Base-by-base conservation (phyloP, 345 rosid genomes). In the Citrus cavaleriei region DNA sequence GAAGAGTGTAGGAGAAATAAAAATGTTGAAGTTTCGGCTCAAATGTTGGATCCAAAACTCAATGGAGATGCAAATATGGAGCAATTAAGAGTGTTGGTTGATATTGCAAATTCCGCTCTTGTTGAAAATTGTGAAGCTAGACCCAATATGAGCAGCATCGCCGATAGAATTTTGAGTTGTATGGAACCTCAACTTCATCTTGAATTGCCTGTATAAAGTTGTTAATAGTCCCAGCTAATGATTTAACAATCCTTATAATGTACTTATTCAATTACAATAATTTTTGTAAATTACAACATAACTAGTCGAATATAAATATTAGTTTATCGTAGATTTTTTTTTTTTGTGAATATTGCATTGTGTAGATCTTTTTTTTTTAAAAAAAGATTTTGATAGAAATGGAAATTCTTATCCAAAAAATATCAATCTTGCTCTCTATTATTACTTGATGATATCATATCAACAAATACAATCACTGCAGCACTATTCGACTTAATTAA, bases 21-120 rank as follows among this genome's bases (percentile, higher is more conserved):
- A 13, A 86, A 84, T n/a, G 22, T 66, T 0, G 40, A 78, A 16
- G 83, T 30, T 59, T 49, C 25, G 77, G 83, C 66, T 25, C 61
- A 70, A 68, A 10, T 85, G 70, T 74, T 85, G 84, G 90, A 85
- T 74, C 89, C 89, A 7, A 84, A 83, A 74, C 83, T 89, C 32
- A 76, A 81, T 0, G 85, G 85, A 4, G 63, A 73, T 57, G 89
- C 74, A 12, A 69, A 83, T 60, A 61, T 74, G 1, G 76, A 80
- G 74, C 90, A 85, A 54, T n/a, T 83, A n/a, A 68, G 64, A 61
- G 84, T 75, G 54, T 37, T 85, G 82, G 42, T 85, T 7, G 74
- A 83, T 28, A 25, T 84, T 22, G 88, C 85, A 3, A 81, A 87
- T 37, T 71, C 73, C 9, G 68, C 86, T 14, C 65, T 87, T 46